Base-by-base conservation (phyloP, 73 alveolate species). In the Paramecium primaurelia region DNA sequence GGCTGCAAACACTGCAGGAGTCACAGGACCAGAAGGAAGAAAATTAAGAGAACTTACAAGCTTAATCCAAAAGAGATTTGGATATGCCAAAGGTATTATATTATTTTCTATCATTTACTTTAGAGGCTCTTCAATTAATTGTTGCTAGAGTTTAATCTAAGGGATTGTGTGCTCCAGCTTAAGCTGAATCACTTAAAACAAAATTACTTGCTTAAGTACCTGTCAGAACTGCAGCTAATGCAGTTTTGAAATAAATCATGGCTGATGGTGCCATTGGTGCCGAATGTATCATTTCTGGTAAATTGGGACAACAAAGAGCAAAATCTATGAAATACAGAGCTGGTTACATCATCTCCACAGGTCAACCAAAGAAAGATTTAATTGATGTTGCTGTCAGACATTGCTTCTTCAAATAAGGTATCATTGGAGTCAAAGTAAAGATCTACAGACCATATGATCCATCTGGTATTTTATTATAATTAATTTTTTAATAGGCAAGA, bases 251-350 rank as follows among this genome's bases (percentile, higher is more conserved):
- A 92, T 93, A 92, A 86, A 95, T 93, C 94, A 93, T 94, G 59
- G 84, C 86, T 71, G 94, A 68, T 32, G 94, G 94, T 22, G 97
- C 96, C 64, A 95, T 95, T 92, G 99, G 99, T 86, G 94, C 97
- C 58, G 99, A 97, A 92, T 96, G 96, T 88, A 96, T 97, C 83
- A 96, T 97, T 92, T 97, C 99, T 60, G 99, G 99, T 34, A 97
- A 97, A 95, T 92, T 97, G 77, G 96, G 98, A 94, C 96, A 96
- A 95, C 97, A 97, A 93, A 97, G 99, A 97, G 99, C 99, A 58
- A 97, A 97, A 95, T 91, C 97, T 36, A 96, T 95, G 98, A 97
- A 97, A 94, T 97, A 92, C 92, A 97, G 94, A 93, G 96, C 94
- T 93, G 99, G 99, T 58, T 96, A 93, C 92, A 88, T 97, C 92